phyloP scores from a whole-genome alignment of 2,329 filamentous ascomycete genomes.

The Lecanicillium sp. region DNA sequence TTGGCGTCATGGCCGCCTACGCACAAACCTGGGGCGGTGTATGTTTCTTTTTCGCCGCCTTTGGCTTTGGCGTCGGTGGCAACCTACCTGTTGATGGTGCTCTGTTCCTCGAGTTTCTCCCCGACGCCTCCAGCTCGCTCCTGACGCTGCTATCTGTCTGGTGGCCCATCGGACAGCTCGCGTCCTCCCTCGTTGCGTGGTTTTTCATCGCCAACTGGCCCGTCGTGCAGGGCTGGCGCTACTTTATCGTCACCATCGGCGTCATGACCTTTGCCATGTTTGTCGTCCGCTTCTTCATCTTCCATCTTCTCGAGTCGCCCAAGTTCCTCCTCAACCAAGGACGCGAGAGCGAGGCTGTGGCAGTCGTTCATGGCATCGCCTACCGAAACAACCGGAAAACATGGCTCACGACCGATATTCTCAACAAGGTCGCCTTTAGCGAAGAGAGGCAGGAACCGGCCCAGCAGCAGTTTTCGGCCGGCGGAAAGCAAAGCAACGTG shows the following conservation, averaged over 20 bases:
- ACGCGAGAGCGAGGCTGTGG: slow-evolving; percentile 70
- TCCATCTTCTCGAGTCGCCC: slow-evolving; percentile 77
- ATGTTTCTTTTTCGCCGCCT: slow-evolving; percentile 50
- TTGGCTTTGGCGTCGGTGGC: slow-evolving; percentile 65
- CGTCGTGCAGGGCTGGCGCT: slow-evolving; percentile 67
- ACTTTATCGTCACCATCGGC: slow-evolving; percentile 64
- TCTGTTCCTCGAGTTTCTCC: slow-evolving; percentile 77
- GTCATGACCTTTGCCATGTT: slow-evolving; percentile 71
- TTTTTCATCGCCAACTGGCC: slow-evolving; percentile 64
- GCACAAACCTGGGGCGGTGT: slow-evolving; percentile 59
- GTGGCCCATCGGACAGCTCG: slow-evolving; percentile 79
- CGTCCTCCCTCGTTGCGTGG: slow-evolving; percentile 67
- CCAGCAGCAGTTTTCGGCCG: slow-evolving; percentile 7
- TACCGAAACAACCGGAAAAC: slow-evolving; percentile 61
- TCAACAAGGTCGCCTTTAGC: slow-evolving; percentile 46
- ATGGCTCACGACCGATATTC: slow-evolving; percentile 67
- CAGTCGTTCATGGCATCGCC: slow-evolving; percentile 71
- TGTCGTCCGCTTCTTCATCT: slow-evolving; percentile 67
- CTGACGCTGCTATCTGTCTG: slow-evolving; percentile 76
- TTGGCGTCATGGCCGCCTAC: slow-evolving; percentile 64
- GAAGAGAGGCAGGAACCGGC: slow-evolving; percentile 19
- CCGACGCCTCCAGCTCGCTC: slow-evolving; percentile 63
- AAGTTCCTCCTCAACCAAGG: slow-evolving; percentile 75
- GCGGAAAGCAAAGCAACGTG: slow-evolving; percentile 26
- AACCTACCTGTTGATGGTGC: slow-evolving; percentile 75